These are phyloP conservation scores for Venturiaceae sp. DNA, from an alignment of 2,329 filamentous ascomycete species.

Conservation along the genomic window DNA sequence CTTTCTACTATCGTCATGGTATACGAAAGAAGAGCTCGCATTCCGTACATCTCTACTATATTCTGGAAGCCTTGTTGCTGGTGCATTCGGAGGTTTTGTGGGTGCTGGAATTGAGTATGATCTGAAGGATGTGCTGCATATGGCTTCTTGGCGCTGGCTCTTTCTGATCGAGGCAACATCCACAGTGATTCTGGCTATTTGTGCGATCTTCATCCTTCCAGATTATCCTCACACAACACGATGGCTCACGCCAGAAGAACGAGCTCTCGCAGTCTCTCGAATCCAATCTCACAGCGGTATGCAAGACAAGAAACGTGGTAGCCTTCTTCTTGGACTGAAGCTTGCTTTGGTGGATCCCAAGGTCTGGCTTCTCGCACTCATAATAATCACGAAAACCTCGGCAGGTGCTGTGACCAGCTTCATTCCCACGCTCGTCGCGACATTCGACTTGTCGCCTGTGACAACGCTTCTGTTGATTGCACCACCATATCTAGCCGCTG, in stretches of 20 bases:
- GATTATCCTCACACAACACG: constrained; percentile 7
- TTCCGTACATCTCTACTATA: constrained; percentile 27
- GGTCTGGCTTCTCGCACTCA: constrained; percentile 7
- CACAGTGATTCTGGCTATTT: constrained; percentile 23
- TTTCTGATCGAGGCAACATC: constrained; percentile 31
- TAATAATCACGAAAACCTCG: constrained; percentile 6
- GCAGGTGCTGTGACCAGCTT: constrained; percentile 8
- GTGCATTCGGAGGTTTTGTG: constrained; percentile 31
- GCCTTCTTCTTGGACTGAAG: constrained; percentile 3
- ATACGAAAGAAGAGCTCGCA: constrained; percentile 27
- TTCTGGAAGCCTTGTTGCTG: constrained; percentile 28
- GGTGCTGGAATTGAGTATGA: constrained; percentile 24
- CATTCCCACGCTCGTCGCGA: constrained; percentile 8
- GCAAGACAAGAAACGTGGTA: neutral
- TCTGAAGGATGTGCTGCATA: constrained; percentile 27
- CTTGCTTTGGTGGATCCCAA: constrained; percentile 8
- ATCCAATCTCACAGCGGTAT: neutral
- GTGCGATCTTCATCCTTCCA: constrained; percentile 14
- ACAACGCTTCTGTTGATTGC: constrained; percentile 23
- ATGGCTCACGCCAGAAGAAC: constrained; percentile 5
- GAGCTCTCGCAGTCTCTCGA: constrained; percentile 5
- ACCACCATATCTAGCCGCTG: constrained; percentile 24
- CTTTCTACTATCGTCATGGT: constrained; percentile 25
- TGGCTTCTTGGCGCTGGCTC: constrained; percentile 32
- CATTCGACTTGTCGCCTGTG: constrained; percentile 11